A percentile compares a stretch with the other conserved stretches of the same genome.
These are phyloP conservation scores for Passalora sequoiae DNA, from an alignment of 2,329 filamentous ascomycete species.

Conservation along the genomic window DNA sequence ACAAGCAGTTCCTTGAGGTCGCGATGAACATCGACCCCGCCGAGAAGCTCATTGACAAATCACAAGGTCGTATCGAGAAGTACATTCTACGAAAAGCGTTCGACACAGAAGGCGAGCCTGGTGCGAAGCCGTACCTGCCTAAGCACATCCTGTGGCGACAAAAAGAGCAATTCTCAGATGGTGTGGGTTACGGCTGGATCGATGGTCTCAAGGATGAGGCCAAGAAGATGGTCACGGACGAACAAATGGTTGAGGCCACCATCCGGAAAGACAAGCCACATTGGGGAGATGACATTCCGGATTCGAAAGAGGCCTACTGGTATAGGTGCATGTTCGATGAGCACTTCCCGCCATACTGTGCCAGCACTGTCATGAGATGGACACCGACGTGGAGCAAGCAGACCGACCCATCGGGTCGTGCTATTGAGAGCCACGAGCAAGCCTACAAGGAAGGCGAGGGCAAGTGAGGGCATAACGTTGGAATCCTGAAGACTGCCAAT, in stretches of 20 bases:
- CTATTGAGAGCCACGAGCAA: constrained; percentile 33
- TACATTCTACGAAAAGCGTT: constrained; percentile 98
- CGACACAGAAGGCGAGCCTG: constrained; percentile 74
- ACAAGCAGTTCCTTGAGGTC: constrained; percentile 91
- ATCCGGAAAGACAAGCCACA: constrained; percentile 88
- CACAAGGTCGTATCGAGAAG: constrained; percentile 69
- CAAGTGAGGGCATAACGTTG: constrained; percentile 2
- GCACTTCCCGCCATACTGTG: constrained; percentile 90
- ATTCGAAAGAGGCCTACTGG: constrained; percentile 99
- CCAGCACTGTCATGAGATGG: constrained; percentile 92
- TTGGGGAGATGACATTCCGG: constrained; percentile 88
- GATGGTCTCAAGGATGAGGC: constrained; percentile 94
- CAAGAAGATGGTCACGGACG: constrained; percentile 82
- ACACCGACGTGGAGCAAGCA: constrained; percentile 96
- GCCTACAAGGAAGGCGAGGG: constrained; percentile 29
- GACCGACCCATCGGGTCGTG: constrained; percentile 84
- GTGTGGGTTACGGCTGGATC: constrained; percentile 98
- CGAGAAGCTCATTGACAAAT: constrained; percentile 89
- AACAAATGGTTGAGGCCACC: constrained; percentile 64
- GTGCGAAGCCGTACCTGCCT: constrained; percentile 79
- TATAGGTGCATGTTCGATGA: constrained; percentile 98
- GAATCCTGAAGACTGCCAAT: neutral
- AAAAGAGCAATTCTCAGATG: constrained; percentile 98
- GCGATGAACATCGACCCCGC: constrained; percentile 89
- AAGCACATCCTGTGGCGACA: constrained; percentile 95